Evolutionary conservation across 2,329 filamentous ascomycete genomes (phyloP).

Genomic region (Chaetomiaceae sp.): DNA sequence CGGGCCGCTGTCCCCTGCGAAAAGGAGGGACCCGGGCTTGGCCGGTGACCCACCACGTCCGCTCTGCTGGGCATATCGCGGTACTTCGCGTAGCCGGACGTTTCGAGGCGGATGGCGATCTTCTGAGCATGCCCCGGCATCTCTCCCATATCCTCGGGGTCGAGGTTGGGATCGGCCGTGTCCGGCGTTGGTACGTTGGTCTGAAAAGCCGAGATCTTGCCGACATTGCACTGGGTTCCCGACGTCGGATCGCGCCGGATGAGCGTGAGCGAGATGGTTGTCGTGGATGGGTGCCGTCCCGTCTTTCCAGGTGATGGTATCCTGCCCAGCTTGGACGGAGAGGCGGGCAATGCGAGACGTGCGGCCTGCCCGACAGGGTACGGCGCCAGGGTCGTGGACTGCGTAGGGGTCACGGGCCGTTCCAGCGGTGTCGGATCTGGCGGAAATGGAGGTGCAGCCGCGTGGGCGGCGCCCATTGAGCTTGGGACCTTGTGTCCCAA

Average conservation of each 20-base stretch:
- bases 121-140: constrained; percentile 28
- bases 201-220: constrained; percentile 53
- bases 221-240: constrained; percentile 70
- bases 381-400: background rate
- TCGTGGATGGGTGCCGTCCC: constrained; percentile 15
- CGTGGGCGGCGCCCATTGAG: background rate
- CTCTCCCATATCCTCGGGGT: constrained; percentile 22
- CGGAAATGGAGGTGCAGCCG: background rate
- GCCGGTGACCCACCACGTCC: constrained; percentile 29
- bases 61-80: constrained; percentile 41
- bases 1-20: constrained; percentile 8
- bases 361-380: background rate
- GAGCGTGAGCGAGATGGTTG: constrained; percentile 52
- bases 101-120: constrained; percentile 49
- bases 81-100: constrained; percentile 53
- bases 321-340: background rate
- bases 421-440: background rate
- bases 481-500: constrained; percentile 6
- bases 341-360: constrained; percentile 4
- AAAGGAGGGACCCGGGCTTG: constrained; percentile 15
- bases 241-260: constrained; percentile 68
- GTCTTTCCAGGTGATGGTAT: constrained; percentile 6
- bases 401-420: constrained; percentile 14
- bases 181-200: constrained; percentile 31
- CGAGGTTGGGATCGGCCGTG: constrained; percentile 22